phyloP scores from a whole-genome alignment of 495 filamentous ascomycete genomes.

The Penicillium bovifimosum region DNA sequence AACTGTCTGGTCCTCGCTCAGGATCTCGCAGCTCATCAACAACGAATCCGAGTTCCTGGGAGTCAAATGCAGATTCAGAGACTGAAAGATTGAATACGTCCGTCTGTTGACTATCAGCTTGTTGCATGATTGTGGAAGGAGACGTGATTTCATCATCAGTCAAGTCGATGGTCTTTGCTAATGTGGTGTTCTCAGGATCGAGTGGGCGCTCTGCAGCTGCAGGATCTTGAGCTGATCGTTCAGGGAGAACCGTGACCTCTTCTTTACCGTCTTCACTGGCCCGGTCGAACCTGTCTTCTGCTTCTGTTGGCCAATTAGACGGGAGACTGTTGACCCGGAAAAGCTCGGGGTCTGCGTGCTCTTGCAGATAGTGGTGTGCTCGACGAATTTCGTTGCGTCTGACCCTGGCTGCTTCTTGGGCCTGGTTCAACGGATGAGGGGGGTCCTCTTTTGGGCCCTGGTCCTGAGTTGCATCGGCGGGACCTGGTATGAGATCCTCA shows the following conservation, averaged over 20 bases:
- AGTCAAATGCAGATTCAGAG: slow-evolving; percentile 17
- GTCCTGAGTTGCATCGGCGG: slow-evolving; percentile 1
- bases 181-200: not conserved
- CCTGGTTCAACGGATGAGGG: not conserved
- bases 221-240: not conserved
- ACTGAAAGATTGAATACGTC: slow-evolving; percentile 13
- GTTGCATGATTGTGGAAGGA: not conserved
- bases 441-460: not conserved
- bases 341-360: slow-evolving; percentile 10
- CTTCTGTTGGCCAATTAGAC: slow-evolving; percentile 22
- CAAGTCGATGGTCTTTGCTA: not conserved
- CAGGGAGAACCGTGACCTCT: not conserved
- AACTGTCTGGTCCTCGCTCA: not conserved
- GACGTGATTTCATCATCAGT: not conserved
- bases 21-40: not conserved
- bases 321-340: slow-evolving; percentile 31
- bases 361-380: slow-evolving; percentile 26
- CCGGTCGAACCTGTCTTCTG: slow-evolving; percentile 5
- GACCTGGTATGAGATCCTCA: slow-evolving; percentile 5
- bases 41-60: slow-evolving; percentile 6
- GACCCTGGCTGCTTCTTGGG: slow-evolving; percentile 4
- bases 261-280: not conserved
- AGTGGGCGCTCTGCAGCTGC: not conserved
- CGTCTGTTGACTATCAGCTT: slow-evolving; percentile 13
- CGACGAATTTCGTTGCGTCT: slow-evolving; percentile 24